Base-by-base conservation (phyloP, 169 alveolate genomes). In the Plasmodium billcollinsi region DNA sequence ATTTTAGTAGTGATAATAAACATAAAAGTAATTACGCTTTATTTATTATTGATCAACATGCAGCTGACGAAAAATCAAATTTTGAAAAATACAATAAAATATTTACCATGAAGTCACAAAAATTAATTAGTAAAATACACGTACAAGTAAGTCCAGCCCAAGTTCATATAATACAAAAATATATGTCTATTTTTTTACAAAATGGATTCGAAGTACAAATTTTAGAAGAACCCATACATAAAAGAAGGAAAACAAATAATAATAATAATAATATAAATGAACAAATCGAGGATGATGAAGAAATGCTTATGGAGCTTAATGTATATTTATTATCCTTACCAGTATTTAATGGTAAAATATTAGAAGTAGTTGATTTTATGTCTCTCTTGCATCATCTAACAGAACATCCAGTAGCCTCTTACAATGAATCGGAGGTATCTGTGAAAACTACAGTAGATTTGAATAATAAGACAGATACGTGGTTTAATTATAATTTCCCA, bases 11-110 rank as follows among this genome's bases (percentile, higher is more conserved):
- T 14, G 74, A 20, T 7, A 66, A 54, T 50, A 24, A 71, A 49
- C 49, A 74, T 18, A 75, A 83, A 45, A 74, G 72, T 15, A 70
- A 91, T 74, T 94, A 92, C 70, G 94, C 98, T 33, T 71, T 98
- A 70, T 98, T 97, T 91, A 97, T 99, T 0, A 95, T 99, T 39
- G 99, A 99, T 92, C 99, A 98, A 88, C 99, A 99, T 94, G 99
- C 99, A 0, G 97, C 99, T 39, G 99, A 98, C 90, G 99, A 99
- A 91, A 98, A 98, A 90, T 92, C 93, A 26, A 96, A 96, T 94
- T 97, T 91, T 59, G 90, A 99, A 85, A 93, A 92, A 8, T 94
- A 97, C 20, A 96, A 97, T 58, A 95, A 93, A 72, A 92, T 93
- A 33, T 95, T 96, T 65, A 88, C 89, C 26, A 96, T 98, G 62